A percentile compares a stretch with the other conserved stretches of the same genome.
Conservation (phyloP, 2,329 filamentous ascomycete genomes). For the Alternaria ethzedia region DNA sequence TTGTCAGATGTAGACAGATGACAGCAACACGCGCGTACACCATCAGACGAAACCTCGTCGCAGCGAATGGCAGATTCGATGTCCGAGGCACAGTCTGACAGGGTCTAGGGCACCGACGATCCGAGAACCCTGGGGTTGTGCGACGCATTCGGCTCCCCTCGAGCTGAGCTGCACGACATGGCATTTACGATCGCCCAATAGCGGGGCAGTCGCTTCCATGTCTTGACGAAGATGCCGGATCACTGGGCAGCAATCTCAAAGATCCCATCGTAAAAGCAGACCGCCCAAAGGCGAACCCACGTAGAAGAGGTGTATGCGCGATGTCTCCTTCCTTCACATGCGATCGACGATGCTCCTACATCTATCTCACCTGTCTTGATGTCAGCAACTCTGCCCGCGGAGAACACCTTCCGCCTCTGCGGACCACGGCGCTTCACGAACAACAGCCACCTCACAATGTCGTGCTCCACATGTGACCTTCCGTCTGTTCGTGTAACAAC, state of each 20-base stretch:
- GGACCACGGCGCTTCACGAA: background rate
- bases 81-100: background rate
- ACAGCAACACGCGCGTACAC: conserved; percentile 2
- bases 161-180: conserved; percentile 3
- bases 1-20: background rate
- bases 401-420: background rate
- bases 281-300: background rate
- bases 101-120: conserved; percentile 11
- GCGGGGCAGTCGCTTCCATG: background rate
- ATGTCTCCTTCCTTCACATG: background rate
- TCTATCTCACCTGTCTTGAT: background rate
- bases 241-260: background rate
- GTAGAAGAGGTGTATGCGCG: background rate
- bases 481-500: background rate
- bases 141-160: background rate
- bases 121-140: conserved; percentile 6
- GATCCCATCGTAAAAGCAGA: background rate
- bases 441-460: background rate
- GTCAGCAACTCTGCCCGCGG: background rate
- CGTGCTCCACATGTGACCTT: background rate
- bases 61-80: conserved; percentile 6
- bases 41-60: background rate
- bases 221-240: background rate
- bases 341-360: background rate
- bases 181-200: background rate